phyloP scores from a whole-genome alignment of 352 stramenopile genomes.

The Nothophytophthora sp. region DNA sequence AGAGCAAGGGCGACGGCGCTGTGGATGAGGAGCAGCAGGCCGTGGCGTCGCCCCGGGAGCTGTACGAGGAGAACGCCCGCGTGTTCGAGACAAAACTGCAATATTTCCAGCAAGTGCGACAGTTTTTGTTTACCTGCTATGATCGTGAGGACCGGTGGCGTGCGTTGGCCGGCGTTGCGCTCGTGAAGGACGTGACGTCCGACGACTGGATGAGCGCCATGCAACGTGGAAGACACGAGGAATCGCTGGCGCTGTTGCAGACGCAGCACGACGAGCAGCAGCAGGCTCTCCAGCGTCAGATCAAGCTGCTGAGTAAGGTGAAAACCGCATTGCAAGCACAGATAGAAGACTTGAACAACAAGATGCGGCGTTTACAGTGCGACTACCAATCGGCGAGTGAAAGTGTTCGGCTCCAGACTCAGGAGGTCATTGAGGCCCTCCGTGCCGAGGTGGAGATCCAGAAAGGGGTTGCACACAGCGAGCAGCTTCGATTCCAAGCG shows the following conservation, averaged over 20 bases:
- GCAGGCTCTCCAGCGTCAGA: conserved; percentile 36
- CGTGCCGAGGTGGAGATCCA: conserved; percentile 36
- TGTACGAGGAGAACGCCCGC: conserved; percentile 36
- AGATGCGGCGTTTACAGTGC: conserved; percentile 31
- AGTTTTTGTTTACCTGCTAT: conserved; percentile 68
- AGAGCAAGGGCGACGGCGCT: background rate
- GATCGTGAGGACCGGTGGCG: conserved; percentile 68
- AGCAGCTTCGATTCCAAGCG: conserved; percentile 28
- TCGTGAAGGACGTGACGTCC: conserved; percentile 62
- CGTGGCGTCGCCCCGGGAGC: conserved; percentile 11
- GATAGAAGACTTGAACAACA: conserved; percentile 31
- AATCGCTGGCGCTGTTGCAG: conserved; percentile 43
- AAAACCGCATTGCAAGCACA: conserved; percentile 40
- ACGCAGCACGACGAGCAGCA: conserved; percentile 49
- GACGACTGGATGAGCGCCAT: conserved; percentile 71
- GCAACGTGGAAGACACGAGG: conserved; percentile 58
- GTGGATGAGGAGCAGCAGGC: conserved; percentile 1
- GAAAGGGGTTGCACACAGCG: conserved; percentile 24
- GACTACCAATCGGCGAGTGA: conserved; percentile 61
- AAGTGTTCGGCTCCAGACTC: conserved; percentile 43
- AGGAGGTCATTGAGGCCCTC: conserved; percentile 43
- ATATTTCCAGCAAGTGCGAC: conserved; percentile 43
- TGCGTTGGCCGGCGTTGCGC: conserved; percentile 33
- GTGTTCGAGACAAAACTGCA: conserved; percentile 57
- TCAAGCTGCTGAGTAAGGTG: conserved; percentile 46